Conservation (phyloP, 2,329 filamentous ascomycete genomes). For the Ceratocystis destructans region DNA sequence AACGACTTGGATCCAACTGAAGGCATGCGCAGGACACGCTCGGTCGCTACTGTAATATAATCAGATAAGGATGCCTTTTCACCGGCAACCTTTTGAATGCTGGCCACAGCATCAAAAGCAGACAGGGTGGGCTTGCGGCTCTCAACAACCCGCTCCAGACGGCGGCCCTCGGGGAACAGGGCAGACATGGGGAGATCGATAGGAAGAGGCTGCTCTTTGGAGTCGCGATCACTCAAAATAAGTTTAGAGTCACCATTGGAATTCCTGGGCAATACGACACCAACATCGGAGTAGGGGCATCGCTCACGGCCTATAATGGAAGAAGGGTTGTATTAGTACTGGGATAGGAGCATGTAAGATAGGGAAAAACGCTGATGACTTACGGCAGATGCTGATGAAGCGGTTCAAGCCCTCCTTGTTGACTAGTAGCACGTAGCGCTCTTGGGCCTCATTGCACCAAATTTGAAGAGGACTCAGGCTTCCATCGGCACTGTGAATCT, state of each 20-base stretch:
- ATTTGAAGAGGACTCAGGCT: constrained; percentile 94
- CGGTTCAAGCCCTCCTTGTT: constrained; percentile 66
- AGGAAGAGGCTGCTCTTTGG: constrained; percentile 56
- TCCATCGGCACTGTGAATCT: constrained; percentile 78
- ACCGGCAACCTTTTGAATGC: constrained; percentile 52
- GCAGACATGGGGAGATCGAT: constrained; percentile 84
- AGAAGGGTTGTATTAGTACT: constrained; percentile 16
- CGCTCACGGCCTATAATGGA: constrained; percentile 54
- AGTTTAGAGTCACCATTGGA: constrained; percentile 55
- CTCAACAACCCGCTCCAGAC: constrained; percentile 60
- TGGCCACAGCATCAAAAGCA: constrained; percentile 54
- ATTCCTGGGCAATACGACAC: constrained; percentile 52
- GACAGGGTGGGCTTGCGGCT: constrained; percentile 54
- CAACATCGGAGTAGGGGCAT: constrained; percentile 86
- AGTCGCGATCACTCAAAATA: constrained; percentile 69
- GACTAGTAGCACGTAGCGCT: constrained; percentile 85
- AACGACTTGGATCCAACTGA: constrained; percentile 95
- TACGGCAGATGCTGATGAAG: constrained; percentile 52
- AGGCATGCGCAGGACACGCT: constrained; percentile 70
- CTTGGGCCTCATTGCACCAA: constrained; percentile 95
- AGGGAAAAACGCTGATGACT: constrained; percentile 22
- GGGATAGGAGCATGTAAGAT: neutral
- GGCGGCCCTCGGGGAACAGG: constrained; percentile 77
- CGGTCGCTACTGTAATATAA: constrained; percentile 50
- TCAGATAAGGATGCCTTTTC: constrained; percentile 39